A percentile compares a stretch with the other conserved stretches of the same genome.
These are phyloP conservation scores for Spergularia bocconei DNA, from an alignment of 148 eudicot genomes.

Conservation along the genomic window DNA sequence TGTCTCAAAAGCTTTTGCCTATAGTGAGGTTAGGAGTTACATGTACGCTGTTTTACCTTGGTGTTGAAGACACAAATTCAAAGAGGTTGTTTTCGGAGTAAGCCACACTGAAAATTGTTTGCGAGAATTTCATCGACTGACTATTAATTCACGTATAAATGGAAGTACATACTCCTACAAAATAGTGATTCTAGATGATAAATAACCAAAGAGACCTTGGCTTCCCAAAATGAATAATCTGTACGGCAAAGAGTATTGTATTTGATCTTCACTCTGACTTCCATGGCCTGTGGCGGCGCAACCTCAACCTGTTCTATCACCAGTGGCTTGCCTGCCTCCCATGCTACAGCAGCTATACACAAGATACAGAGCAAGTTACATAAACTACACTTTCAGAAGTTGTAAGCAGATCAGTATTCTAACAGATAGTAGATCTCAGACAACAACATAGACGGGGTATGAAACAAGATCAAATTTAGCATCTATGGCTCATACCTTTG, in stretches of 20 bases:
- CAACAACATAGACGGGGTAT: no score
- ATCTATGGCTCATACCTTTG: slow-evolving; percentile 24
- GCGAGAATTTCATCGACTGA: background rate
- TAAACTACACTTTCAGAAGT: no score
- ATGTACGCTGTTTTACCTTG: no score
- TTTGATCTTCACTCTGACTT: slow-evolving; percentile 43
- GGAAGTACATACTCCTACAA: no score
- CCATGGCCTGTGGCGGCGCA: slow-evolving; percentile 44
- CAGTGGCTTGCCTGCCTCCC: slow-evolving; percentile 48
- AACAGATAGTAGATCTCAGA: no score
- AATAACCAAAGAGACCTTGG: slow-evolving; percentile 27
- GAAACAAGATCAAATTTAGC: no score
- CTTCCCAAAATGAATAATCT: slow-evolving; percentile 43
- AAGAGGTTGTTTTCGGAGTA: no score
- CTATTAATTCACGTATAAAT: background rate
- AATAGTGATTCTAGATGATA: background rate
- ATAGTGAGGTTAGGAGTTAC: no score
- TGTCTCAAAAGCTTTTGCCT: no score
- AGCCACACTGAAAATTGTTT: no score
- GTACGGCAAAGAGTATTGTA: slow-evolving; percentile 38
- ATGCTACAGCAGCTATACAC: slow-evolving; percentile 36
- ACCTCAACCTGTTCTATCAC: slow-evolving; percentile 43
- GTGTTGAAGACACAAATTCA: no score
- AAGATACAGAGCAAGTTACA: background rate
- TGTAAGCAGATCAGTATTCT: no score